A percentile compares a stretch with the other conserved stretches of the same genome.
Conservation (phyloP, 1,284 basidiomycete species). For the Flammula alnicola region DNA sequence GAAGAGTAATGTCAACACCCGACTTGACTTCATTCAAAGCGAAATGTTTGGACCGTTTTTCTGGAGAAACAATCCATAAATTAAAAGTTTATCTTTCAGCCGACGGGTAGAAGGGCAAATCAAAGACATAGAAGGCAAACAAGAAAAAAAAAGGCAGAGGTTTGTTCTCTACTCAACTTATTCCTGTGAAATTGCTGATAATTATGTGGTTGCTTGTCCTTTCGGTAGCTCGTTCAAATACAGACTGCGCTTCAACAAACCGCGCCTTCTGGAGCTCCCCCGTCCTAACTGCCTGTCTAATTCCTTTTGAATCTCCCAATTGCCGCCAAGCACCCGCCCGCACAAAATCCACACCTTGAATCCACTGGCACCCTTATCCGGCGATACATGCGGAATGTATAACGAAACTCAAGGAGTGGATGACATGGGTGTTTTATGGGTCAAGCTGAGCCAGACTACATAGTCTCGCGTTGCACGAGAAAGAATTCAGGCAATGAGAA, state of each 20-base stretch:
- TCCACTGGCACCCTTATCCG: too few relatives aligned
- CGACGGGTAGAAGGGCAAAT: conserved; percentile 82
- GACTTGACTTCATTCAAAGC: conserved; percentile 87
- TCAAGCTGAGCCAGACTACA: too few relatives aligned
- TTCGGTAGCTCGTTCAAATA: conserved; percentile 70
- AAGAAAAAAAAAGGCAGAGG: conserved; percentile 85
- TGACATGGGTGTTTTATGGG: too few relatives aligned
- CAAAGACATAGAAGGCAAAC: conserved; percentile 73
- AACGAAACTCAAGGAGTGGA: too few relatives aligned
- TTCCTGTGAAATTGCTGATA: conserved; percentile 2
- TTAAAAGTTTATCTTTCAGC: conserved; percentile 44
- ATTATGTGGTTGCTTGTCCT: too few relatives aligned
- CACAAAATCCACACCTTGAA: too few relatives aligned
- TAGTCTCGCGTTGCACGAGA: too few relatives aligned
- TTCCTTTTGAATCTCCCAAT: too few relatives aligned
- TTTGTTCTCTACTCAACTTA: conserved; percentile 33
- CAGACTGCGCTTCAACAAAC: conserved; percentile 58
- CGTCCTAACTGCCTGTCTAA: too few relatives aligned
- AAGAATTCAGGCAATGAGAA: too few relatives aligned
- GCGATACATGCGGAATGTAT: too few relatives aligned
- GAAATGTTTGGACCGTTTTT: conserved; percentile 76
- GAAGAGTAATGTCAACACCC: conserved; percentile 87
- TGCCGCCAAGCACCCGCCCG: too few relatives aligned
- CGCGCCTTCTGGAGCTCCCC: conserved; percentile 24
- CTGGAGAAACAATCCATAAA: neutral